Percentiles rank a stretch among this genome's conserved stretches.
Conservation (phyloP, 2,329 filamentous ascomycete genomes). For the Fusarium liriodendri region DNA sequence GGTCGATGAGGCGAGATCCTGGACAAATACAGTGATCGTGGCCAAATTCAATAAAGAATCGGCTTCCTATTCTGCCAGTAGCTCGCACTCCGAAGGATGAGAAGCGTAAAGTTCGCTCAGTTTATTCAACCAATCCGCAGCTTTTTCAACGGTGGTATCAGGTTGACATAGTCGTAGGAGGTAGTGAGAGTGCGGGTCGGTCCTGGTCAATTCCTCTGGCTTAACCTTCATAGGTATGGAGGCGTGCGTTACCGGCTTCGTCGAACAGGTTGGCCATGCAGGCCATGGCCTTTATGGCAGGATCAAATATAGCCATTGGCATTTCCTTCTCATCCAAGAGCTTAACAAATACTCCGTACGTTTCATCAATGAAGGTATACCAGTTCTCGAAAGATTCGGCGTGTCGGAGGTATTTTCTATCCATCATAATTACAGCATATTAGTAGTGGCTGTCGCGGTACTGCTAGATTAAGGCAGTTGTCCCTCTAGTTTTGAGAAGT, state of each 20-base stretch:
- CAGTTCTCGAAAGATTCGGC: slow-evolving; percentile 42
- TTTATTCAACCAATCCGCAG: no score
- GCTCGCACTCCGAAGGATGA: no score
- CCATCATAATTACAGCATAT: slow-evolving; percentile 51
- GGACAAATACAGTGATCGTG: no score
- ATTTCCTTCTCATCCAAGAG: slow-evolving; percentile 9
- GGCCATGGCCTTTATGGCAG: no score
- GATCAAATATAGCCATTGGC: not conserved
- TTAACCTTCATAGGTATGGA: slow-evolving; percentile 53
- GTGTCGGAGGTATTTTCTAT: slow-evolving; percentile 47
- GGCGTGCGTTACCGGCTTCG: slow-evolving; percentile 48
- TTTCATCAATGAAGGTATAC: slow-evolving; percentile 48
- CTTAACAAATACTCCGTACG: slow-evolving; percentile 52
- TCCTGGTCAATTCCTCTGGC: no score
- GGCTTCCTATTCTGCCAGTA: no score
- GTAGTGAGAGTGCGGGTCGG: no score
- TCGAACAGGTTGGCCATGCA: slow-evolving; percentile 48
- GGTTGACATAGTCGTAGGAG: no score
- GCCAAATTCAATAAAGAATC: no score
- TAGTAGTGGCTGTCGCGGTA: slow-evolving; percentile 49
- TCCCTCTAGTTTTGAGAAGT: slow-evolving; percentile 53
- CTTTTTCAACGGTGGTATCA: no score
- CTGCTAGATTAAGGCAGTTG: slow-evolving; percentile 48
- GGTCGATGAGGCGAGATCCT: no score
- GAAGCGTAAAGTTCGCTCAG: no score